Percentiles rank a stretch among this genome's conserved stretches.
These are phyloP conservation scores for Alternaria hordeiaustralica DNA, from an alignment of 2,329 filamentous ascomycete genomes.

Conservation along the genomic window DNA sequence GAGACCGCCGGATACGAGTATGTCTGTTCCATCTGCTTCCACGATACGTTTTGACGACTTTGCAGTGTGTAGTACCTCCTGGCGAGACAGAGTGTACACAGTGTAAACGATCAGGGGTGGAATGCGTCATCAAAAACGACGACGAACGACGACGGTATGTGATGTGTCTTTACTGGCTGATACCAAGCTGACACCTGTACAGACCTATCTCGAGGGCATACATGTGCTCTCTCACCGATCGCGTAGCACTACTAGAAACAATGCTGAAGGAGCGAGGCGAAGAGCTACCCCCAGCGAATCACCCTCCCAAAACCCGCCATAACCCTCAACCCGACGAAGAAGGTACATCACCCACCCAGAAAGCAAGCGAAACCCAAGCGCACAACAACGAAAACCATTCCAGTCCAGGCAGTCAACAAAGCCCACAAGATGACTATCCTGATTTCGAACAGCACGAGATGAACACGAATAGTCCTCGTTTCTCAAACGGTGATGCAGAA, in stretches of 20 bases:
- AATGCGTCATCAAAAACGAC: slow-evolving; percentile 65
- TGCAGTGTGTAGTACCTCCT: slow-evolving; percentile 61
- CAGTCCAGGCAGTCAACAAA: slow-evolving; percentile 41
- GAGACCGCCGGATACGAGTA: slow-evolving; percentile 54
- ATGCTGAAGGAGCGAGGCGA: slow-evolving; percentile 60
- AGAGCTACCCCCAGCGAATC: slow-evolving; percentile 57
- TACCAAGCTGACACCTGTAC: slow-evolving; percentile 8
- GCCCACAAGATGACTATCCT: slow-evolving; percentile 34
- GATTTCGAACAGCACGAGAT: slow-evolving; percentile 35
- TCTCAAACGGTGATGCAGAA: slow-evolving; percentile 28
- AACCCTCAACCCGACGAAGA: slow-evolving; percentile 43
- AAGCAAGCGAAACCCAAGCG: slow-evolving; percentile 17
- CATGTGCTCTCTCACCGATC: slow-evolving; percentile 63
- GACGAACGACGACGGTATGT: slow-evolving; percentile 62
- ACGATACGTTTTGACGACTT: slow-evolving; percentile 27
- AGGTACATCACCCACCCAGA: slow-evolving; percentile 24
- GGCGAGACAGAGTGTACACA: slow-evolving; percentile 60
- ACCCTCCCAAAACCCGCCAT: slow-evolving; percentile 60
- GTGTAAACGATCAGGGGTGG: slow-evolving; percentile 58
- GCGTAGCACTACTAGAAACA: slow-evolving; percentile 60
- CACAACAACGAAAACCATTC: slow-evolving; percentile 27
- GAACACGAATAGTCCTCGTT: slow-evolving; percentile 27
- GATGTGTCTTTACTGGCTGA: background rate
- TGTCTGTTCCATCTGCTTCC: slow-evolving; percentile 8
- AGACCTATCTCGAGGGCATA: slow-evolving; percentile 66